phyloP scores from a whole-genome alignment of 441 rosid species.

The Theobroma grandiflorum region DNA sequence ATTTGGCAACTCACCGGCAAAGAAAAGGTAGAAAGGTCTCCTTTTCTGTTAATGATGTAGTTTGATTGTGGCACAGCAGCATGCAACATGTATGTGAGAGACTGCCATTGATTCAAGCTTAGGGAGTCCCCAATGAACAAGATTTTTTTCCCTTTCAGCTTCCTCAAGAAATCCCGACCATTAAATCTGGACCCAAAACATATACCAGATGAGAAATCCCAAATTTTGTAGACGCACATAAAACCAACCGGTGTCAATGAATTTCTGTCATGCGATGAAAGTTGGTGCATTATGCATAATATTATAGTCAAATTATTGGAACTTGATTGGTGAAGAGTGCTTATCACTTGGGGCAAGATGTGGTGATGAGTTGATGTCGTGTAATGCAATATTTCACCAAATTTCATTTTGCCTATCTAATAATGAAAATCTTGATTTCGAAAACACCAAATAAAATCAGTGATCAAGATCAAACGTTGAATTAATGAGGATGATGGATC shows the following conservation, averaged over 20 bases:
- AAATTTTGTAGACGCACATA: neutral
- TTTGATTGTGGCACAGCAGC: conserved; percentile 37
- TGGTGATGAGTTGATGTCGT: neutral
- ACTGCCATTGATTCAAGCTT: conserved; percentile 71
- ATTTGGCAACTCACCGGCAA: conserved; percentile 42
- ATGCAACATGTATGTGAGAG: conserved; percentile 65
- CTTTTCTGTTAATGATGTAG: conserved; percentile 34
- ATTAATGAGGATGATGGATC: neutral
- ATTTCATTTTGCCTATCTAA: neutral
- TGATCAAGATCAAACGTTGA: no score
- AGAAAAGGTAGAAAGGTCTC: conserved; percentile 41
- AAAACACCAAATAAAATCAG: no score
- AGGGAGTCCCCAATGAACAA: conserved; percentile 73
- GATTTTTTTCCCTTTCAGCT: conserved; percentile 49
- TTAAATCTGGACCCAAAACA: conserved; percentile 39
- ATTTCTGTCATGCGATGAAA: neutral
- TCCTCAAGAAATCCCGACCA: conserved; percentile 43
- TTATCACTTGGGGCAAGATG: neutral
- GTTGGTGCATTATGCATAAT: no score
- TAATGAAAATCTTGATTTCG: neutral
- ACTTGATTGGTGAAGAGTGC: neutral
- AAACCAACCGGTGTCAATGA: neutral
- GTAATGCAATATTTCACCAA: neutral
- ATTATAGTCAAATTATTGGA: no score
- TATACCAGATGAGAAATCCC: neutral